Conservation (phyloP, 73 alveolate species). For the Blepharisma stoltei region DNA sequence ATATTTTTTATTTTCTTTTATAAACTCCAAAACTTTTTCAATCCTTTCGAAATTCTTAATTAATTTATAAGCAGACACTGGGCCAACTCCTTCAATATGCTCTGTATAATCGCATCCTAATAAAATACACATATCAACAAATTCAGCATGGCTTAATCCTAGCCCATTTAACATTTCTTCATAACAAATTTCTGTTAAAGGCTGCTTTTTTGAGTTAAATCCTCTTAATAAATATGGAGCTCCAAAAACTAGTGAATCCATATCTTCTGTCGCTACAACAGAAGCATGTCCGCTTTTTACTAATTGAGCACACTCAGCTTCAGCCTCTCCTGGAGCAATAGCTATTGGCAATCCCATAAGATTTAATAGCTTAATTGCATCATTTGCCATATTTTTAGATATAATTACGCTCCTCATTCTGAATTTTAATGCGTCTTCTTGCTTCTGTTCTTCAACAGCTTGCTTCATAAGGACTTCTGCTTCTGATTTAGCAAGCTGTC, state of each 20-base stretch:
- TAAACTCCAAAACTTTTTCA: conserved; percentile 66
- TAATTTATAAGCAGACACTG: conserved; percentile 70
- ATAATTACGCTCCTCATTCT: conserved; percentile 72
- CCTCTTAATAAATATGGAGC: conserved; percentile 79
- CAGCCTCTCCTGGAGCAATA: conserved; percentile 97
- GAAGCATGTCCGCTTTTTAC: conserved; percentile 79
- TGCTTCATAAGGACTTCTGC: conserved; percentile 70
- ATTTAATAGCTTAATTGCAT: conserved; percentile 79
- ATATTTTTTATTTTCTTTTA: conserved; percentile 61
- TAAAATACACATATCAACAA: conserved; percentile 90
- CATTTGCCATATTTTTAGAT: conserved; percentile 79
- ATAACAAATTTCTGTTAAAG: conserved; percentile 67
- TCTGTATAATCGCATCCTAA: conserved; percentile 82
- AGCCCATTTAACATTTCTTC: conserved; percentile 73
- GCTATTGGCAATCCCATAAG: conserved; percentile 82
- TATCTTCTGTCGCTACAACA: conserved; percentile 92
- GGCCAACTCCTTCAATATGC: conserved; percentile 79
- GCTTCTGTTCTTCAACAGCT: conserved; percentile 84
- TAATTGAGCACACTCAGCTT: conserved; percentile 85
- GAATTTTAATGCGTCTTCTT: conserved; percentile 65
- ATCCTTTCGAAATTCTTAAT: conserved; percentile 64
- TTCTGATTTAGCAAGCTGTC: conserved; percentile 72
- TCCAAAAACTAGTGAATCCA: conserved; percentile 90
- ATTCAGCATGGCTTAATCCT: conserved; percentile 73
- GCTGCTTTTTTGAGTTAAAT: conserved; percentile 78